Evolutionary conservation across 176 grass and related monocot species (phyloP), one percentile per base, ranked within the genome.

Genomic region (Aegilops longissima): DNA sequence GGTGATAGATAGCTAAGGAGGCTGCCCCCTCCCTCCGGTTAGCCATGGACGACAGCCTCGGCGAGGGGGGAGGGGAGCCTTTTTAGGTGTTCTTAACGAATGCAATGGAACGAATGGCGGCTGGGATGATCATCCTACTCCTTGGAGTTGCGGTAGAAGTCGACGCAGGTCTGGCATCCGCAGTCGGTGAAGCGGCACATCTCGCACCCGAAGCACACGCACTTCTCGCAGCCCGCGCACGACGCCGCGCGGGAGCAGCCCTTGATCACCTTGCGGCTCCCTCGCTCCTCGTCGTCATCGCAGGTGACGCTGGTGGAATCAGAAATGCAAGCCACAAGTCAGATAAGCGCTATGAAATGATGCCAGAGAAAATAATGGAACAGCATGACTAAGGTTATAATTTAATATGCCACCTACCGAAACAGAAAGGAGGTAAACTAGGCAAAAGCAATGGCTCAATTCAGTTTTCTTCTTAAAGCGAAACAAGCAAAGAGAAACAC

Each of bases 181-280:
- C 96, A 98, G 86, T 93, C 96, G 56, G 92, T 85, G 84, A 98
- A 98, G 80, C 96, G 96, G 52, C 96, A 98, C 75, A 88, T 94
- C 71, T 83, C 79, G 75, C 96, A 98, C 25, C 96, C 96, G 23
- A 98, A 98, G 84, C 96, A 98, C 23, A 98, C 96, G 49, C 96
- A 98, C 79, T 95, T 92, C 17, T 91, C 85, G 88, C 96, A 98
- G 34, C 96, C 96, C 12, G 80, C 74, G 88, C 96, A 98, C 5
- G 93, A 96, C 9, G 96, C 83, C 3, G 88, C 64, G 18, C 93
- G 84, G 13, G 85, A 83, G 80, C 96, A 98, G 12, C 93, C 92
- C 63, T 94, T 77, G 38, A 98, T 71, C 34, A 92, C 93, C 94
- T 98, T 98, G 58, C 93, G 91, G 87, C 93, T 98, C 0, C 84